Evolutionary conservation across 2,329 filamentous ascomycete species (phyloP), one percentile per base, ranked within the genome.

Genomic region (Pseudogymnoascus sp.): DNA sequence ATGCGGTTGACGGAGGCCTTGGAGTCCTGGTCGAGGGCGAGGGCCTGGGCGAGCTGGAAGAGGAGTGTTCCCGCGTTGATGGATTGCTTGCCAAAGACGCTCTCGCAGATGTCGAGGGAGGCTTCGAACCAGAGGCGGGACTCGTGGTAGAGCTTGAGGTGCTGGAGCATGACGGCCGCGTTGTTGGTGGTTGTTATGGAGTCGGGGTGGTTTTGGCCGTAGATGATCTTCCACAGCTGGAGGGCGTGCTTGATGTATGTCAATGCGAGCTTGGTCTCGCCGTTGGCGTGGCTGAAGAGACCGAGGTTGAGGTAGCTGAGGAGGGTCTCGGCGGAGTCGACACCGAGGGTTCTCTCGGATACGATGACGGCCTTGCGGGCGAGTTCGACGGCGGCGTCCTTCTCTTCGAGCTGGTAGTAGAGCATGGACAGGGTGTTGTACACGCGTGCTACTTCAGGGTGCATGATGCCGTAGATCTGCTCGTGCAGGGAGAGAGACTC

Each of bases 181-280:
- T 99, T 99, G 84, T 97, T 99, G 77, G 97, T 89, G 14, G 95
- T 97, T 7, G 96, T 99, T 77, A 99, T 97, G 7, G 92, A 96
- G 78, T 99, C 95, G 2, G 95, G 95, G 77, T 99, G 95, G 71
- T 91, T 89, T 31, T 89, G 81, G 34, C 95, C 95, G 74, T 97
- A 99, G 71, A 97, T 93, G 70, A 97, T 85, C 81, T 96, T 97
- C 93, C 93, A 97, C 66, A 99, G 82, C 73, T 95, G 88, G 69
- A 99, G 84, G 5, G 95, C 95, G 75, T 99, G 95, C 74, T 90
- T 91, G 68, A 96, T 89, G 74, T 96, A 97, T 11, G 85, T 82
- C 63, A 99, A 81, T n/a, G 93, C 95, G 64, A 85, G 84, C 77
- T 88, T 89, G 73, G 93, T 97, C 74, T 97, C 93, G 67, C 93